phyloP scores from a whole-genome alignment of 208 protist species.

The Crithidia mellificae region DNA sequence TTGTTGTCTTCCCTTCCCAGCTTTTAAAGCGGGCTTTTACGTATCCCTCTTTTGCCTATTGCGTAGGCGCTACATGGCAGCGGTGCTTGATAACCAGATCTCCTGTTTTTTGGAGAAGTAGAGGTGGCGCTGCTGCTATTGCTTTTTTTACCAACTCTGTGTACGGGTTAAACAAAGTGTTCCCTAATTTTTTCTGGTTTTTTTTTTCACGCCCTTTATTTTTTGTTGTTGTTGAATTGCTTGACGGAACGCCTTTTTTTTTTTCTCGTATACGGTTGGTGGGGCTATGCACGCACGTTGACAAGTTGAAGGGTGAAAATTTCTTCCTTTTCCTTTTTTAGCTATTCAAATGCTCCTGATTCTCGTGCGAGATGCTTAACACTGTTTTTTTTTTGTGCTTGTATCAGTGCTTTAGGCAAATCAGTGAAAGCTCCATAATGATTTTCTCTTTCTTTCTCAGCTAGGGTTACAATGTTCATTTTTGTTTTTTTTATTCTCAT shows the following conservation, averaged over 20 bases:
- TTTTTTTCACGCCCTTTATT: conserved; percentile 14
- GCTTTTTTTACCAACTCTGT: not conserved
- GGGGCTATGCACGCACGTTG: too few relatives aligned
- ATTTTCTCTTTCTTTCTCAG: too few relatives aligned
- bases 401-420: too few relatives aligned
- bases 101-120: not conserved
- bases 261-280: too few relatives aligned
- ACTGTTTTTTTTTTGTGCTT: not conserved
- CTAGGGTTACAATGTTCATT: too few relatives aligned
- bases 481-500: too few relatives aligned
- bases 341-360: not conserved
- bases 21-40: not conserved
- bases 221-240: conserved; percentile 1
- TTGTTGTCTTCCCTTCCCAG: not conserved
- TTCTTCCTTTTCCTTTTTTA: not conserved
- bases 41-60: not conserved
- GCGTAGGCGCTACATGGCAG: not conserved
- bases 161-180: not conserved
- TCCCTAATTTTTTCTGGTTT: conserved; percentile 8
- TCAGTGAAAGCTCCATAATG: too few relatives aligned
- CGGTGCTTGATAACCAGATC: not conserved
- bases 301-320: too few relatives aligned
- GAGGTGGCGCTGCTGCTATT: conserved; percentile 3
- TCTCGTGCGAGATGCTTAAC: too few relatives aligned
- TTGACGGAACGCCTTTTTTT: not conserved